phyloP scores from a whole-genome alignment of 805 yeast genomes.

The Candida ascalaphidarum region DNA sequence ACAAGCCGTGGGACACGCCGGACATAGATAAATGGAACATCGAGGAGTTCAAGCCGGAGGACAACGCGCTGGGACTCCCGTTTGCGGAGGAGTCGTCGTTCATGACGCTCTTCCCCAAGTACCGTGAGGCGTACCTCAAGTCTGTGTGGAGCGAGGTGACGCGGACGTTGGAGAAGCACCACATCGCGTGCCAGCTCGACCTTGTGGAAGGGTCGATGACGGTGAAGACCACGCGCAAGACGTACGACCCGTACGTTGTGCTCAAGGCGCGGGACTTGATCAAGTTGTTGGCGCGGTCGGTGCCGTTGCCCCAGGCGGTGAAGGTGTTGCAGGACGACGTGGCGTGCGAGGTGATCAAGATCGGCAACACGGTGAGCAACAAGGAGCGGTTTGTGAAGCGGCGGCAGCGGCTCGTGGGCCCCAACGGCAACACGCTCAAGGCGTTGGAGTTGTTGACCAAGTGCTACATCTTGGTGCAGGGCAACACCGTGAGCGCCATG shows the following conservation, averaged over 20 bases:
- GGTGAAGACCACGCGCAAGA: slow-evolving; percentile 90
- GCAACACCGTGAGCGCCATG: slow-evolving; percentile 95
- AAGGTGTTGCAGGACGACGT: slow-evolving; percentile 85
- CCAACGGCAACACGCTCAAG: slow-evolving; percentile 92
- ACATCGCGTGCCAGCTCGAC: slow-evolving; percentile 77
- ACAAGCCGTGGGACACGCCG: slow-evolving; percentile 96
- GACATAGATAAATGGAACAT: slow-evolving; percentile 90
- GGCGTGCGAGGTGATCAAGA: slow-evolving; percentile 94
- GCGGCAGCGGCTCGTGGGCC: slow-evolving; percentile 94
- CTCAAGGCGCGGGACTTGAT: slow-evolving; percentile 92
- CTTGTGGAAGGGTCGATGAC: slow-evolving; percentile 97
- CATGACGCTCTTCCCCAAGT: slow-evolving; percentile 92
- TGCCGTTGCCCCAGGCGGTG: slow-evolving; percentile 93
- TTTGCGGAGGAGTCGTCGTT: slow-evolving; percentile 95
- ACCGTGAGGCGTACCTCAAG: slow-evolving; percentile 83
- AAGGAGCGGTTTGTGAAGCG: slow-evolving; percentile 93
- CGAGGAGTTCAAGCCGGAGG: slow-evolving; percentile 85
- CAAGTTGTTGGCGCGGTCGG: slow-evolving; percentile 89
- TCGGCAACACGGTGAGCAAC: slow-evolving; percentile 80
- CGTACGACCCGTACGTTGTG: slow-evolving; percentile 90
- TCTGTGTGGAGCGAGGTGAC: slow-evolving; percentile 94
- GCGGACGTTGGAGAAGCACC: slow-evolving; percentile 59
- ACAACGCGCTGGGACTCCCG: slow-evolving; percentile 76
- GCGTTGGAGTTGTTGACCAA: slow-evolving; percentile 93
- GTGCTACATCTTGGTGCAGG: slow-evolving; percentile 94